Evolutionary conservation across 345 rosid genomes (phyloP).

Genomic region (Viola odorata): DNA sequence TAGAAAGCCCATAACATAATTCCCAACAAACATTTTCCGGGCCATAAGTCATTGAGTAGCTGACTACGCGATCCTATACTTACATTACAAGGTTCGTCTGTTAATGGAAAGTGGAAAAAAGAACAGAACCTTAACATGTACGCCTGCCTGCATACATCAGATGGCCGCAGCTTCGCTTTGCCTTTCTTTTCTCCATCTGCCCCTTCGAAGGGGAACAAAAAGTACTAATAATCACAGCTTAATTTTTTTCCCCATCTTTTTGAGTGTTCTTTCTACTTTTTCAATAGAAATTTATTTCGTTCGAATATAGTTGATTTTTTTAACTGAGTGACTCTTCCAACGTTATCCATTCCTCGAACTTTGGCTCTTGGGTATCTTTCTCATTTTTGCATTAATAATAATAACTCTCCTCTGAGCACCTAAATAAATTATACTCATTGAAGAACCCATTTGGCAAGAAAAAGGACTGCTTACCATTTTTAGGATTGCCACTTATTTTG

Average conservation of each 20-base stretch:
- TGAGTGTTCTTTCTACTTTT: background rate
- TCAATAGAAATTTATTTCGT: background rate
- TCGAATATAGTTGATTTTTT: background rate
- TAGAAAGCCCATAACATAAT: no score
- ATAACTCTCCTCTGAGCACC: slow-evolving; percentile 1
- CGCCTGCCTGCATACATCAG: background rate
- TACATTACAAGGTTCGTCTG: slow-evolving; percentile 2
- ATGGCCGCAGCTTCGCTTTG: no score
- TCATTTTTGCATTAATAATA: background rate
- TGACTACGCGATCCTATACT: background rate
- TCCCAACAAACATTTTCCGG: no score
- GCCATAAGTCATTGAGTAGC: no score
- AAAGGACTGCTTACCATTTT: slow-evolving; percentile 19
- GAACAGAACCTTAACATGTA: background rate
- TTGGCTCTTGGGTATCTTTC: slow-evolving; percentile 22
- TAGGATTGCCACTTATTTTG: background rate
- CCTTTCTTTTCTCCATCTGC: no score
- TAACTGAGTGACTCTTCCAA: background rate
- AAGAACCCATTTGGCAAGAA: background rate
- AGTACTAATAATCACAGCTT: background rate
- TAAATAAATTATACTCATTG: slow-evolving; percentile 7
- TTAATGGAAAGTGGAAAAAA: background rate
- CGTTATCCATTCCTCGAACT: slow-evolving; percentile 6
- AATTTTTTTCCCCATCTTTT: background rate
- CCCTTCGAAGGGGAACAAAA: background rate